A percentile compares a stretch with the other conserved stretches of the same genome.
These are phyloP conservation scores for Amoebophrya sp. DNA, from an alignment of 169 alveolate genomes.

Conservation along the genomic window DNA sequence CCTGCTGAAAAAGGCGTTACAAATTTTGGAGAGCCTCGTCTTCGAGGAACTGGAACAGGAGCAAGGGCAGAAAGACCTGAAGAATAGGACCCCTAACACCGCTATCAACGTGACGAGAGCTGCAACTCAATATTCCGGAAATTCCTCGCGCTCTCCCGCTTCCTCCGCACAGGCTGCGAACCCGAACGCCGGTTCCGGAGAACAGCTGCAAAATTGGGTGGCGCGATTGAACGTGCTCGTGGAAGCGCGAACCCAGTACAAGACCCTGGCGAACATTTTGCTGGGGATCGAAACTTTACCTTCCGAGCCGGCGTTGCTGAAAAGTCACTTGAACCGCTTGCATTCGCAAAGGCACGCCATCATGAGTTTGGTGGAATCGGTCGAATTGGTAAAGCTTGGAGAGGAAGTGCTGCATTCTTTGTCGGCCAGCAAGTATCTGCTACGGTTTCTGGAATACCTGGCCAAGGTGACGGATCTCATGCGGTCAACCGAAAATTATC, in stretches of 20 bases:
- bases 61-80: too few species aligned
- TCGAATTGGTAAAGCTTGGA: conserved; percentile 35
- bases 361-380: conserved; percentile 41
- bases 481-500: not conserved
- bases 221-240: not conserved
- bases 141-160: too few species aligned
- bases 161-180: too few species aligned
- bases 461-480: conserved; percentile 8
- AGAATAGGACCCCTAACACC: too few species aligned
- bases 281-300: conserved; percentile 39
- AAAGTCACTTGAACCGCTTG: conserved; percentile 26
- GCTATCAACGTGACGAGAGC: too few species aligned
- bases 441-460: conserved; percentile 36
- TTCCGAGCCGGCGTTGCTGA: conserved; percentile 41
- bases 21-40: not conserved
- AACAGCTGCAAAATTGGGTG: not conserved
- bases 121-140: too few species aligned
- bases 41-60: too few species aligned
- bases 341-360: conserved; percentile 46
- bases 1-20: not conserved
- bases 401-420: conserved; percentile 1
- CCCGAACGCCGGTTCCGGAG: too few species aligned
- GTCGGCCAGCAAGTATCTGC: conserved; percentile 29
- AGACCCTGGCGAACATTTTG: not conserved
- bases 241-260: conserved; percentile 16